Percentiles rank a stretch among this genome's conserved stretches.
Evolutionary conservation across 805 yeast genomes (phyloP).

Genomic region (Spathaspora arborariae): DNA sequence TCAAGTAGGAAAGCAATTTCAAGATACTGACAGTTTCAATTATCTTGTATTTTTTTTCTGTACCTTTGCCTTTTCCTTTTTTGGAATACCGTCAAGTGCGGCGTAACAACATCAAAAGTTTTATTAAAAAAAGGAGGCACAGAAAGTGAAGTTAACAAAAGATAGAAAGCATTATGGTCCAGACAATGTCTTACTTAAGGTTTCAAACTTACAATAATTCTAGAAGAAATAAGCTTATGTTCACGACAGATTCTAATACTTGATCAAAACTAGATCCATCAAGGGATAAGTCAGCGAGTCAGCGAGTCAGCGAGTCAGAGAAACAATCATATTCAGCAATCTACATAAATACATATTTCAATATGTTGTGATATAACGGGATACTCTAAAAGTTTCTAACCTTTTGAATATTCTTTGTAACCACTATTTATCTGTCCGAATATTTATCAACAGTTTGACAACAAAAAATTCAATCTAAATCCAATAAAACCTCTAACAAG

Average conservation of each 20-base stretch:
- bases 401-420: slow-evolving; percentile 39
- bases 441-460: slow-evolving; percentile 23
- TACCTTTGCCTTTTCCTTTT: background rate
- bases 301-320: no score
- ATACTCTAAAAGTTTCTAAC: slow-evolving; percentile 33
- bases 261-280: no score
- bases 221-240: no score
- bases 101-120: no score
- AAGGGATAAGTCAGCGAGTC: no score
- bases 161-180: no score
- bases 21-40: background rate
- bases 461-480: slow-evolving; percentile 15
- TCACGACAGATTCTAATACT: no score
- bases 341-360: background rate
- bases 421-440: slow-evolving; percentile 39
- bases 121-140: background rate
- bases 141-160: no score
- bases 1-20: background rate
- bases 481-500: slow-evolving; percentile 10
- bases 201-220: no score
- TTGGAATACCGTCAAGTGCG: background rate
- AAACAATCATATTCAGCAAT: no score
- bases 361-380: slow-evolving; percentile 45
- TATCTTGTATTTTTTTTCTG: background rate
- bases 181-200: no score